Percentiles rank a stretch among this genome's conserved stretches.
Evolutionary conservation across 139 green algal genomes (phyloP).

Genomic region (Volvox africanus): DNA sequence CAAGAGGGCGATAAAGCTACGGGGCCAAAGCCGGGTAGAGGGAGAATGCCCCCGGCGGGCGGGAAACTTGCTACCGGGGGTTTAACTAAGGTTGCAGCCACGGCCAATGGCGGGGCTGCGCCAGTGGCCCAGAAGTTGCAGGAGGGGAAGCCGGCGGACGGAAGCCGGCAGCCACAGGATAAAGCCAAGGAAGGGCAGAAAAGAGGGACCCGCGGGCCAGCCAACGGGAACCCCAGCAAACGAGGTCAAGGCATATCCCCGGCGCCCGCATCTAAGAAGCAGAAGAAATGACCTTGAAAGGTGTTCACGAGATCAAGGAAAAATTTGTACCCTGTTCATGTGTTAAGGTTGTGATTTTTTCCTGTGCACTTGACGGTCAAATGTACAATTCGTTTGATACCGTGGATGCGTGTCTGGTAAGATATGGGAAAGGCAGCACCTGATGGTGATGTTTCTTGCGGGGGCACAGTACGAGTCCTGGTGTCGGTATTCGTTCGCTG

Average conservation of each 20-base stretch:
- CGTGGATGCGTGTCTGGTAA: too few relatives aligned
- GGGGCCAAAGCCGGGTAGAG: slow-evolving; percentile 2
- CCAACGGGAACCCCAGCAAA: slow-evolving; percentile 5
- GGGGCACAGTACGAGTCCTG: too few relatives aligned
- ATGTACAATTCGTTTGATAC: too few relatives aligned
- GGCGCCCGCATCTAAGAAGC: slow-evolving; percentile 38
- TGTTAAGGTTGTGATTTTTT: too few relatives aligned
- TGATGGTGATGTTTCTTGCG: too few relatives aligned
- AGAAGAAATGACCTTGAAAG: slow-evolving; percentile 31
- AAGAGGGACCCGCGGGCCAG: background rate
- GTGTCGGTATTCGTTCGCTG: too few relatives aligned
- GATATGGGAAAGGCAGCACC: too few relatives aligned
- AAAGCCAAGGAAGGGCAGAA: slow-evolving; percentile 25
- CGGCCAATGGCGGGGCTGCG: background rate
- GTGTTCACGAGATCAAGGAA: too few relatives aligned
- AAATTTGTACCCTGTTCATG: too few relatives aligned
- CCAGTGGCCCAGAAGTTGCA: slow-evolving; percentile 21
- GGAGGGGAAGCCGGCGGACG: slow-evolving; percentile 14
- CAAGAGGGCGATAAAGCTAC: background rate
- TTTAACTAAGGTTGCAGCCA: background rate
- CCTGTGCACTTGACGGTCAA: too few relatives aligned
- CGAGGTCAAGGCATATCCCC: slow-evolving; percentile 28
- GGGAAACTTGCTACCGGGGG: background rate
- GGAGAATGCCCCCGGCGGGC: slow-evolving; percentile 3
- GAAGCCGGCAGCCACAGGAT: slow-evolving; percentile 25